Base-by-base conservation (phyloP, 441 rosid species). In the Melastoma candidum region DNA sequence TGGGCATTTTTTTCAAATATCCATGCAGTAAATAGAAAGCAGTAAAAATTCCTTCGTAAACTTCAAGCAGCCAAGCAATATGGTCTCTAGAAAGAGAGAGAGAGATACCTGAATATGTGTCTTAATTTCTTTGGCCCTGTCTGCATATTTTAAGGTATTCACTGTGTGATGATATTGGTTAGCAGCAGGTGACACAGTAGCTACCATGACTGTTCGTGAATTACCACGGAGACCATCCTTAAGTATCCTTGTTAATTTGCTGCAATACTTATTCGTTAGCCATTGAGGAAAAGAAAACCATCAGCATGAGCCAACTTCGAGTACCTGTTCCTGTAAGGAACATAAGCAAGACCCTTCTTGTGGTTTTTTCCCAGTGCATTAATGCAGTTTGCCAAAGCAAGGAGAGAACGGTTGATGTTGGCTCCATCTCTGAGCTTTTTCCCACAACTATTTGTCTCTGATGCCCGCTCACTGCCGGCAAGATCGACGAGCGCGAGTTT, bases 401-500 rank as follows among this genome's bases (percentile, higher is more conserved):
- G 95, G 71, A 90, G 98, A 3, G 98, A 90, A 48, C 96, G 86
- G 59, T 90, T 87, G 47, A 90, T 90, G 44, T 87, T 90, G 45
- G 95, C 98, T 57, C 98, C 98, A 74, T 87, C 98, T 59, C 96
- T 85, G 58, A 90, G 77, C 76, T 87, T 90, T 67, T 83, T 88
- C 55, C 96, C 98, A 27, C 85, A 92, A 52, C 68, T 85, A 65
- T 90, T 90, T 24, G 96, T 80, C 74, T 90, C 98, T 52, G 95
- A 77, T 53, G 98, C 93, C 68, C 96, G 77, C 75, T 90, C 98
- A 75, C 96, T 90, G 49, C 98, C 96, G 61, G 98, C 98, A 69
- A 90, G 98, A 76, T 90, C 98, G 52, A 90, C 96, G 63, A 90
- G 98, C 53, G 98, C 90, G 55, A 90, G 90, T 73, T 90, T 90